A percentile compares a stretch with the other conserved stretches of the same genome.
Conservation (phyloP, 2,329 filamentous ascomycete species). For the Phoma sp. region DNA sequence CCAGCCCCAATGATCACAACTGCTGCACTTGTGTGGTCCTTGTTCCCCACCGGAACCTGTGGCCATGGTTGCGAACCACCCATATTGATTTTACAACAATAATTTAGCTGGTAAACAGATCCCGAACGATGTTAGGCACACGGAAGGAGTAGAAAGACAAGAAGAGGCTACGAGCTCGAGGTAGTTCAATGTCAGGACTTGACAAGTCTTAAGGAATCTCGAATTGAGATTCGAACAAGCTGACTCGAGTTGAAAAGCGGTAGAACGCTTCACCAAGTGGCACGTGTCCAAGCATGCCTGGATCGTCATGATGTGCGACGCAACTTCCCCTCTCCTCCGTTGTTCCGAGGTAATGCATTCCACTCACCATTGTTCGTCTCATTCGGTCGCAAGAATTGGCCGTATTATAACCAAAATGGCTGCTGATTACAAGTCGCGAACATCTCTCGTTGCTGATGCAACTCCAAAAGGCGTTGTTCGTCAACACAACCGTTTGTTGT, state of each 20-base stretch:
- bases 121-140: neutral
- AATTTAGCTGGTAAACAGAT: no score
- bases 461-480: neutral
- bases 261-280: neutral
- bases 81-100: slow-evolving; percentile 33
- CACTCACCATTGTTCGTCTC: neutral
- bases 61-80: slow-evolving; percentile 53
- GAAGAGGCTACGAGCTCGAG: neutral
- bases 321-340: neutral
- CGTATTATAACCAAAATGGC: neutral
- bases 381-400: neutral
- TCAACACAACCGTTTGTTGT: neutral
- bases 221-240: neutral
- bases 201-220: neutral
- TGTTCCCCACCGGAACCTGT: slow-evolving; percentile 55
- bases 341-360: slow-evolving; percentile 2
- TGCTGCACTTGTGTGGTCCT: slow-evolving; percentile 58
- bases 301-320: neutral
- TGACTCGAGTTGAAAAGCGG: neutral
- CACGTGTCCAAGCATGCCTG: neutral
- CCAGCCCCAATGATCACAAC: slow-evolving; percentile 66
- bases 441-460: neutral
- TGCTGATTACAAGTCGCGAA: neutral
- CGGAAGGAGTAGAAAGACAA: neutral
- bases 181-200: neutral